Percentiles rank a stretch among this genome's conserved stretches.
These are phyloP conservation scores for Globisporangium solare DNA, from an alignment of 352 stramenopile genomes.

Conservation along the genomic window DNA sequence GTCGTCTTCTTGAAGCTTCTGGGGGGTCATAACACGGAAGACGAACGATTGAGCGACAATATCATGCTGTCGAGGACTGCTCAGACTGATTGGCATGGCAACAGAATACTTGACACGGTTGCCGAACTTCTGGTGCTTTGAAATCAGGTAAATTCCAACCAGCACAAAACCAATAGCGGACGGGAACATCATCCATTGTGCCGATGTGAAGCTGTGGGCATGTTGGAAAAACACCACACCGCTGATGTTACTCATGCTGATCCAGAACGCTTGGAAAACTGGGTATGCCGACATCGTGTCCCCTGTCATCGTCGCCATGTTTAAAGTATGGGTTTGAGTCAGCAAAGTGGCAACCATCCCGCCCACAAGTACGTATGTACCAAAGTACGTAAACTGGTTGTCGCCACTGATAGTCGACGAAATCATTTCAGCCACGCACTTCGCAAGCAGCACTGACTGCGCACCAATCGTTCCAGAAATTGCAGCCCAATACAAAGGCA, in stretches of 20 bases:
- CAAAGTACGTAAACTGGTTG: conserved; percentile 86
- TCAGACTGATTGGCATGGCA: conserved; percentile 84
- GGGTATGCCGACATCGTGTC: conserved; percentile 86
- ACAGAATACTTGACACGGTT: conserved; percentile 88
- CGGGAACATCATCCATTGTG: conserved; percentile 84
- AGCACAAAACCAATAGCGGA: conserved; percentile 65
- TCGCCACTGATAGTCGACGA: conserved; percentile 73
- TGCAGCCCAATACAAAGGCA: conserved; percentile 83
- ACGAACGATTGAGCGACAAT: conserved; percentile 88
- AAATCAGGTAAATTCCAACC: conserved; percentile 71
- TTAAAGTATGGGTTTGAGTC: conserved; percentile 83
- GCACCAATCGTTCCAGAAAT: conserved; percentile 82
- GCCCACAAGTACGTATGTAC: conserved; percentile 73
- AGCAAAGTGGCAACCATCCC: conserved; percentile 73
- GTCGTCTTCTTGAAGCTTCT: conserved; percentile 63
- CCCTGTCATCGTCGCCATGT: conserved; percentile 80
- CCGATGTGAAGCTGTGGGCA: conserved; percentile 70
- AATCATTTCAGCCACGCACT: conserved; percentile 84
- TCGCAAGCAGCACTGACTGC: conserved; percentile 79
- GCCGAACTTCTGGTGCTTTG: conserved; percentile 87
- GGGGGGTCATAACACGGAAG: conserved; percentile 78
- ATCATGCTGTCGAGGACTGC: conserved; percentile 77
- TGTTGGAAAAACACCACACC: conserved; percentile 88
- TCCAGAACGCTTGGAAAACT: conserved; percentile 88
- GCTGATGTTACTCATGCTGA: conserved; percentile 85